Percentiles rank a stretch among this genome's conserved stretches.
Evolutionary conservation across 2,329 filamentous ascomycete genomes (phyloP).

Genomic region (Calonectria hawksworthii): DNA sequence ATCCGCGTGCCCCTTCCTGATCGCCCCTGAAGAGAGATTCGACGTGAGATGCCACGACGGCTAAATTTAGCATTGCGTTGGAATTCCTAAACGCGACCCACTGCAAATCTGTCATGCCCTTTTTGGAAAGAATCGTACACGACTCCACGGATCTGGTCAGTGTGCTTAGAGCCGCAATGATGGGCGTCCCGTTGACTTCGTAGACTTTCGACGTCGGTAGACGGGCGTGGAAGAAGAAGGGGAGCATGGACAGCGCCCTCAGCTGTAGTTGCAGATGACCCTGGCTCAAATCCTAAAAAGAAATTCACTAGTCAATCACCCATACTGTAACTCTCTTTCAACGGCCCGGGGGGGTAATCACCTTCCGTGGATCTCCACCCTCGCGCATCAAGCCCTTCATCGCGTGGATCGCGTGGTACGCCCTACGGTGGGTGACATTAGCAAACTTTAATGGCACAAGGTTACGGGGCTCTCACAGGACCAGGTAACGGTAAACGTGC

Average conservation of each 20-base stretch:
- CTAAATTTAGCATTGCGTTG: background rate
- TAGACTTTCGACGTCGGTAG: background rate
- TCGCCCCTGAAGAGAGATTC: background rate
- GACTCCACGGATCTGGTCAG: background rate
- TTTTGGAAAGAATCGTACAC: background rate
- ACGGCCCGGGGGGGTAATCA: background rate
- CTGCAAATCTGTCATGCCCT: background rate
- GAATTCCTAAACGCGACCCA: background rate
- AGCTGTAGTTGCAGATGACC: background rate
- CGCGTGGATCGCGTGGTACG: background rate
- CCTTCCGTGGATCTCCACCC: background rate
- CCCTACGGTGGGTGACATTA: background rate
- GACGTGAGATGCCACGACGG: background rate
- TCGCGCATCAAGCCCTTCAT: background rate
- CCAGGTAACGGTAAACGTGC: conserved; percentile 34
- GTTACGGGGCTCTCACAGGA: conserved; percentile 24
- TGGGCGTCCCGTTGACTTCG: background rate
- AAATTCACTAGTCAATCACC: background rate
- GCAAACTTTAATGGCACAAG: background rate
- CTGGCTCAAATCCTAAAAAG: background rate
- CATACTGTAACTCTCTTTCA: background rate
- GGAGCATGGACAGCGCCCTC: background rate
- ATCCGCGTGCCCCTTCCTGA: no score
- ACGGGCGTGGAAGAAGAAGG: conserved; percentile 3
- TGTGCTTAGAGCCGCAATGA: background rate